Evolutionary conservation across 1,284 basidiomycete genomes (phyloP).

Genomic region (Sparassis latifolia): DNA sequence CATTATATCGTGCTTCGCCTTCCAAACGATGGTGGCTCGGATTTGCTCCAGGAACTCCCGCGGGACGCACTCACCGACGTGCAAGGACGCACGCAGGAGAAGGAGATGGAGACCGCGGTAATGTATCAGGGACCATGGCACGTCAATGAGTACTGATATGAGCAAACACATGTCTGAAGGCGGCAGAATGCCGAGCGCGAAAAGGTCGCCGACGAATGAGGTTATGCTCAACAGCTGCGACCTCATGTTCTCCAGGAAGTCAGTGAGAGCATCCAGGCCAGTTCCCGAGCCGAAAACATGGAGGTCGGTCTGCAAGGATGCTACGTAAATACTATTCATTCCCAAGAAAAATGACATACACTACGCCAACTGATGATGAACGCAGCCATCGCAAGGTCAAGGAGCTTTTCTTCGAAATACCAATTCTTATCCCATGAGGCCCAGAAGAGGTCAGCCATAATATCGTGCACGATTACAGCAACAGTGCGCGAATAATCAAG

Average conservation of each 20-base stretch:
- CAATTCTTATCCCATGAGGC: background rate
- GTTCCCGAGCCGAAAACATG: background rate
- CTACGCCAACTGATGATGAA: background rate
- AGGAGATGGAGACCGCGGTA: slow-evolving; percentile 7
- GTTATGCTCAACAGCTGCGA: slow-evolving; percentile 3
- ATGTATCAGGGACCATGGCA: slow-evolving; percentile 2
- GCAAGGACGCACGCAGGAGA: slow-evolving; percentile 3
- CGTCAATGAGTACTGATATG: background rate
- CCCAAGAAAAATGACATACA: background rate
- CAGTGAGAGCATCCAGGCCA: background rate
- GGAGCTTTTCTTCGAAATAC: background rate
- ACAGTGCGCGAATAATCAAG: slow-evolving; percentile 5
- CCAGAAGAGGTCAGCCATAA: background rate
- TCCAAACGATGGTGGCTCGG: slow-evolving; percentile 1
- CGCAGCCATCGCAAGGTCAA: background rate
- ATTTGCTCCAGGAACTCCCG: background rate
- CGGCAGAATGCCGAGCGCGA: slow-evolving; percentile 4
- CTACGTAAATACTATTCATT: background rate
- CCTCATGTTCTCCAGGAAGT: background rate
- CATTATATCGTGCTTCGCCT: background rate
- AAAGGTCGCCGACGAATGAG: slow-evolving; percentile 6
- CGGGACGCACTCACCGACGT: background rate
- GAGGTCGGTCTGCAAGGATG: slow-evolving; percentile 1
- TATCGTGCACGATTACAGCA: slow-evolving; percentile 5
- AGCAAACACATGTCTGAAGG: background rate